phyloP scores from a whole-genome alignment of 2,329 filamentous ascomycete species.

The Daldinia sp. region DNA sequence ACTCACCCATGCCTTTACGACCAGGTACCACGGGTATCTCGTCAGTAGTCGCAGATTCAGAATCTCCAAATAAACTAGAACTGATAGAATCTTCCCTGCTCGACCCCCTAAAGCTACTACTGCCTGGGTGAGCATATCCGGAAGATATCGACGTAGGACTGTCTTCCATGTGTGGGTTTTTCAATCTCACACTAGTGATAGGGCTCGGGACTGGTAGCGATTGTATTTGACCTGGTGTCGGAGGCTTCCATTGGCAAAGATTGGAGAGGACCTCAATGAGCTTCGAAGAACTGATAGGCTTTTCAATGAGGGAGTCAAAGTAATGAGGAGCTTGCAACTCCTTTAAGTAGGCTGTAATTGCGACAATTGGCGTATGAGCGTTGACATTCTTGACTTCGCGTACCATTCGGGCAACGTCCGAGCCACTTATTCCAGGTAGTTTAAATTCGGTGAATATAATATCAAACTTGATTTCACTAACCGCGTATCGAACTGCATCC shows the following conservation, averaged over 20 bases:
- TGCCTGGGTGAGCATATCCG: conserved; percentile 71
- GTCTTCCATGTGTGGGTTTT: conserved; percentile 72
- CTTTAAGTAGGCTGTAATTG: conserved; percentile 97
- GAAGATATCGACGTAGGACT: conserved; percentile 86
- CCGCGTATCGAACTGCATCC: conserved; percentile 90
- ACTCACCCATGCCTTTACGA: conserved; percentile 77
- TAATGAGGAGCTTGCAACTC: conserved; percentile 94
- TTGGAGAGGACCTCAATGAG: conserved; percentile 86
- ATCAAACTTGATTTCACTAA: conserved; percentile 98
- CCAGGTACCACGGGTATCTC: conserved; percentile 80
- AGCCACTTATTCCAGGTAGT: conserved; percentile 91
- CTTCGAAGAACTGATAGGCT: conserved; percentile 93
- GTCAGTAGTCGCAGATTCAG: conserved; percentile 79
- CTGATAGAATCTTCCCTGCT: conserved; percentile 89
- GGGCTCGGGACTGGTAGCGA: conserved; percentile 63
- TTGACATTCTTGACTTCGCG: conserved; percentile 96
- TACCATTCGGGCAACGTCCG: conserved; percentile 97
- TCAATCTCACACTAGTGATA: conserved; percentile 70
- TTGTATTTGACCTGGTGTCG: conserved; percentile 58
- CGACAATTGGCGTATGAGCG: conserved; percentile 91
- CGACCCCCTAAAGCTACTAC: conserved; percentile 77
- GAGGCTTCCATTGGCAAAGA: conserved; percentile 92
- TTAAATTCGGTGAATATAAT: conserved; percentile 99
- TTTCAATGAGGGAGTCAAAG: conserved; percentile 95
- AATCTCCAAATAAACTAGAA: conserved; percentile 87